phyloP scores from a whole-genome alignment of 2,329 filamentous ascomycete species.

The Beauveria bassiana region DNA sequence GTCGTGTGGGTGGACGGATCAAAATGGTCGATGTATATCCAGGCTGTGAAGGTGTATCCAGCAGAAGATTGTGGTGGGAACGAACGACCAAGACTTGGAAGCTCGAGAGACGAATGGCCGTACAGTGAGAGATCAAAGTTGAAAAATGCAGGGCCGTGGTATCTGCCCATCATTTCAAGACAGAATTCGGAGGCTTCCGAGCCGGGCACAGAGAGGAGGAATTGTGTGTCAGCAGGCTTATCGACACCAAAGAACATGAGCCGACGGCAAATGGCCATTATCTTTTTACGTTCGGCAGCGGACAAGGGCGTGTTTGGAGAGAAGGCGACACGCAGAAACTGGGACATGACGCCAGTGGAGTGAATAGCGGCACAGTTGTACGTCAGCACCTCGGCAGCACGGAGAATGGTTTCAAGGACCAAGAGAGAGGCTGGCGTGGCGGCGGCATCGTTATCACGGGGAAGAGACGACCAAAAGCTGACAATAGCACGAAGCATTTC shows the following conservation, averaged over 20 bases:
- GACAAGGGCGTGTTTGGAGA: conserved; percentile 41
- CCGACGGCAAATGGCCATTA: conserved; percentile 59
- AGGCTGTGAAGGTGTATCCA: conserved; percentile 88
- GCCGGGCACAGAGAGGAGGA: conserved; percentile 51
- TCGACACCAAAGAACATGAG: conserved; percentile 71
- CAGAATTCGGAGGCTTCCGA: conserved; percentile 57
- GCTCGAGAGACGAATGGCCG: conserved; percentile 84
- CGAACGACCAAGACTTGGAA: conserved; percentile 72
- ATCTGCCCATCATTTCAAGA: conserved; percentile 63
- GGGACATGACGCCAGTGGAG: conserved; percentile 60
- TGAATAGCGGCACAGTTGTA: conserved; percentile 67
- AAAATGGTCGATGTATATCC: conserved; percentile 83
- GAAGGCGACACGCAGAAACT: conserved; percentile 57
- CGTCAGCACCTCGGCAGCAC: conserved; percentile 52
- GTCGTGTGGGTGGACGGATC: conserved; percentile 84
- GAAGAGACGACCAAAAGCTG: conserved; percentile 56
- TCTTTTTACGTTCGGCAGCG: conserved; percentile 47
- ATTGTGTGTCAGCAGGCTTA: conserved; percentile 73
- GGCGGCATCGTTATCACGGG: conserved; percentile 35
- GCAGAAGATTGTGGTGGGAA: conserved; percentile 73
- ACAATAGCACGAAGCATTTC: conserved; percentile 57
- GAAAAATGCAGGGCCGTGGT: conserved; percentile 74
- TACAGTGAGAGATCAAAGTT: conserved; percentile 88
- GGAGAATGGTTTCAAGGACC: conserved; percentile 56
- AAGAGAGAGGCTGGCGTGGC: conserved; percentile 52